These are phyloP conservation scores for Dimocarpus longan DNA, from an alignment of 345 rosid species.

Conservation along the genomic window DNA sequence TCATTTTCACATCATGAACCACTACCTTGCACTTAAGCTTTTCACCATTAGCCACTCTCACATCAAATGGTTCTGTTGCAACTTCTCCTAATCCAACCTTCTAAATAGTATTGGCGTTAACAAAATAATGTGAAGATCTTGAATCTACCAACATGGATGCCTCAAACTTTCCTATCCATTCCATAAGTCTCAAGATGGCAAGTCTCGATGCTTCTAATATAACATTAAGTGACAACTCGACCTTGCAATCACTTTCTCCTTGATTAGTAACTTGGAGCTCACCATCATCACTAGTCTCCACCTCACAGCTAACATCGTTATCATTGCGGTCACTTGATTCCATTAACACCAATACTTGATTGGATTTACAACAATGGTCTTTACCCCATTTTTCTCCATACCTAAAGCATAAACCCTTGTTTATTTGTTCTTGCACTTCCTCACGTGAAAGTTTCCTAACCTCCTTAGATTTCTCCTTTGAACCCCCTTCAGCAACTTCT, in stretches of 20 bases:
- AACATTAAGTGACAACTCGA: too few species aligned
- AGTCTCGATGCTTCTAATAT: too few species aligned
- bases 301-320: too few species aligned
- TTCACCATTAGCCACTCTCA: background rate
- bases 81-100: background rate
- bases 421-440: background rate
- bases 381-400: background rate
- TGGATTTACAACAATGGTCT: too few species aligned
- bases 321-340: too few species aligned
- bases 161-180: background rate
- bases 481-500: background rate
- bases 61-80: background rate
- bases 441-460: background rate
- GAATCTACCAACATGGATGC: background rate
- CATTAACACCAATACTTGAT: too few species aligned
- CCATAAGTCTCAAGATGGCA: too few species aligned
- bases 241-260: too few species aligned
- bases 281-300: background rate
- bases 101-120: background rate
- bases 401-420: background rate
- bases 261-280: background rate
- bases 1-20: background rate
- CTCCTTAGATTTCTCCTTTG: background rate
- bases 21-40: background rate
- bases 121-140: background rate